A percentile compares a stretch with the other conserved stretches of the same genome.
phyloP scores from a whole-genome alignment of 805 yeast species.

The Yarrowia sp. region DNA sequence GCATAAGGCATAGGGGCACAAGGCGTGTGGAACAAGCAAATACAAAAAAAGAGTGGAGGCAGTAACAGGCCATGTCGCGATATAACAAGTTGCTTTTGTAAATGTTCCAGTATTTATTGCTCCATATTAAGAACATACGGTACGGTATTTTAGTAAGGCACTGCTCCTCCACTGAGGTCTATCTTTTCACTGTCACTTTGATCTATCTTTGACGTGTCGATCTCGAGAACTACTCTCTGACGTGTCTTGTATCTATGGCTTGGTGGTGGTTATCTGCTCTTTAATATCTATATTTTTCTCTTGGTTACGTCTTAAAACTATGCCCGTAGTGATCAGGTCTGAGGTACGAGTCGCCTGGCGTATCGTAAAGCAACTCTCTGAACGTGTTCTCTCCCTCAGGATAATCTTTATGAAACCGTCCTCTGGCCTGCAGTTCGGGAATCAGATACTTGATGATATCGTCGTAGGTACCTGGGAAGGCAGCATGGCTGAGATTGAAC shows the following conservation, averaged over 20 bases:
- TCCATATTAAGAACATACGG: no score
- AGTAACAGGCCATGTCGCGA: no score
- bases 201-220: no score
- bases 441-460: constrained; percentile 52
- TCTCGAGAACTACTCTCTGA: no score
- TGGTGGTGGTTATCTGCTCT: no score
- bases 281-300: no score
- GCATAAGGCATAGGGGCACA: not conserved
- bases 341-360: constrained; percentile 10
- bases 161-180: no score
- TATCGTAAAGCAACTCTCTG: constrained; percentile 11
- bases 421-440: constrained; percentile 52
- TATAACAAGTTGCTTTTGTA: no score
- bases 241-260: no score
- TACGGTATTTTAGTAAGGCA: no score
- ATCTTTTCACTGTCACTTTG: no score
- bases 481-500: constrained; percentile 53
- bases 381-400: constrained; percentile 5
- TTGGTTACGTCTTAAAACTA: constrained; percentile 5
- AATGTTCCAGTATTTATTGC: no score
- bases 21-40: not conserved
- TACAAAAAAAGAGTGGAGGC: not conserved
- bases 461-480: constrained; percentile 51
- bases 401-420: constrained; percentile 47
- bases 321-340: constrained; percentile 8